Evolutionary conservation across 2,329 filamentous ascomycete species (phyloP), one percentile per base, ranked within the genome.

Genomic region (Bipolaris cookei): DNA sequence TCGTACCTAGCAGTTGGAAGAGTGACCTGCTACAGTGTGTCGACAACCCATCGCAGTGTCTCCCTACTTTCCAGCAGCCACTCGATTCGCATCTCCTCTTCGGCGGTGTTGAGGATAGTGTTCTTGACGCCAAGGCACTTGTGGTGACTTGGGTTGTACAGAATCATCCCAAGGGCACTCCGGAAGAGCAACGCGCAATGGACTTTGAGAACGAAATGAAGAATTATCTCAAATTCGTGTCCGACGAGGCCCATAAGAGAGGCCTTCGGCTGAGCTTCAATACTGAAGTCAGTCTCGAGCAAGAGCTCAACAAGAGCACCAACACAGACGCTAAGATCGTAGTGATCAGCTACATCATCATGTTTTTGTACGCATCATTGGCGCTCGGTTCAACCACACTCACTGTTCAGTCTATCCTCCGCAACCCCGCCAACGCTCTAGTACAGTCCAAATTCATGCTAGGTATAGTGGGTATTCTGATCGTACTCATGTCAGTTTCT

Each of bases 281-380:
- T 47, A 96, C 95, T 0, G 95, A 99, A 78, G 91, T 94, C 76
- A 97, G 93, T 76, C 81, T 99, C 59, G 94, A 98, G 74, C 86
- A 97, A 73, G 95, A 99, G 73, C 83, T 99, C 56, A 99, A 97
- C 81, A 97, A 98, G 79, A 96, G 92, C 35, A 97, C 92, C 47
- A 99, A 99, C 76, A 98, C 95, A 0, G 95, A 99, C 76, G 96
- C 94, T 42, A 97, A 94, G 76, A 99, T 99, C 69, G 88, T 99
- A 21, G 87, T 94, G 51, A 89, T 99, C 77, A 98, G 94, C 82
- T 99, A 99, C 78, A 84, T 98, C 62, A 91, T 97, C 80, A 99
- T 99, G 95, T 99, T 99, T 77, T 79, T 99, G 61, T 99, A 99
- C 72, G 95, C 93, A 3, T 98, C 94, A 5, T 79, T 99, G 51